Base-by-base conservation (phyloP, 176 grass and related monocot species). In the Dactylis glomerata region DNA sequence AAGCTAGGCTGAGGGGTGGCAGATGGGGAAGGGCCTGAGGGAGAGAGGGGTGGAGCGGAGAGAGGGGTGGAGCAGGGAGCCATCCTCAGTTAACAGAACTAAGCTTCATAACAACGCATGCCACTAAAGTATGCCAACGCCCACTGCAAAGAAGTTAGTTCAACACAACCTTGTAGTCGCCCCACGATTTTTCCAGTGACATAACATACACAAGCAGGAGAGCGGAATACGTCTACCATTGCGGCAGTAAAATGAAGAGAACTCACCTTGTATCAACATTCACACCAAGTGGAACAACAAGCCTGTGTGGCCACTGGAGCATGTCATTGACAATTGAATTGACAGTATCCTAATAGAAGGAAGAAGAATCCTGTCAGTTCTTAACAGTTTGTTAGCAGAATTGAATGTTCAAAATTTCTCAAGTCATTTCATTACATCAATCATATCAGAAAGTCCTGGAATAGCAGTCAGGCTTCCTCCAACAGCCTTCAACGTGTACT, bases 361-460 rank as follows among this genome's bases (percentile, higher is more conserved):
- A 49, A 78, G 57, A 86, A 75, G 31, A 89, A 87, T 41, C 22
- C 71, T 86, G 70, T 68, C 55, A 90, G 16, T 26, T 71, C 51
- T 57, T 37, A 78, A 57, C 46, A 86, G 22, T 80, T 75, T 79
- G 17, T 68, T 84, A 73, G 30, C 5, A 65, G 58, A 58, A 70
- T 30, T 85, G 23, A 81, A 36, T 77, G 45, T 78, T 77, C 40
- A 64, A 72, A 66, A 74, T 34, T 26, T 77, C 6, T 68, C 24
- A 51, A 86, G 32, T 32, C 30, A 81, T 72, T 88, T 32, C 30
- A 81, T 72, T 88, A 98, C 93, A 85, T 98, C 96, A 88, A 98
- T 98, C 96, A 98, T 98, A 86, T 98, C 93, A 50, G 91, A 90
- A 85, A 98, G 91, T 84, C 96, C 91, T 50, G 96, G 96, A 93